phyloP scores from a whole-genome alignment of 805 yeast species.

The Kuraishia borneana region DNA sequence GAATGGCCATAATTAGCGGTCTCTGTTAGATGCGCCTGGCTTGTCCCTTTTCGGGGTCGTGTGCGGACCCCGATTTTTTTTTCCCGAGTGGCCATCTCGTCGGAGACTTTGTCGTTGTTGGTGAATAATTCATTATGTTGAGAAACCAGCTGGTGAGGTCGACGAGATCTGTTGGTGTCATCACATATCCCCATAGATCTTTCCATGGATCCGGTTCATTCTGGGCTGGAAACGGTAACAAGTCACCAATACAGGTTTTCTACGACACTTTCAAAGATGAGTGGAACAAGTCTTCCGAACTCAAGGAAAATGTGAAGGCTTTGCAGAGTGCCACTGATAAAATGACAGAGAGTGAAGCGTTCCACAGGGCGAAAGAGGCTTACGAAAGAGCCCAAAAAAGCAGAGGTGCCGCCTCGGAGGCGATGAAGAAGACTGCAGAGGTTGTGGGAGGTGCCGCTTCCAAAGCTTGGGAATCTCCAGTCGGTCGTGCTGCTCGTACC shows the following conservation, averaged over 20 bases:
- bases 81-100: too few relatives aligned
- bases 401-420: constrained; percentile 49
- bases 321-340: constrained; percentile 93
- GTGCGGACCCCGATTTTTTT: too few relatives aligned
- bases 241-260: constrained; percentile 85
- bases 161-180: background rate
- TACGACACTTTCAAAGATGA: constrained; percentile 85
- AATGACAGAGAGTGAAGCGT: constrained; percentile 88
- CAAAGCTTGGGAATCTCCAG: constrained; percentile 93
- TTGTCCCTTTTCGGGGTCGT: too few relatives aligned
- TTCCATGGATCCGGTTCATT: background rate
- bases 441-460: constrained; percentile 83
- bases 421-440: constrained; percentile 83
- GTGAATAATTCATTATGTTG: background rate
- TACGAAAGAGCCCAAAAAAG: constrained; percentile 73
- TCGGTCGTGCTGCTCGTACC: constrained; percentile 79
- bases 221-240: constrained; percentile 10
- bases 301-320: constrained; percentile 88
- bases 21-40: too few relatives aligned
- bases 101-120: background rate
- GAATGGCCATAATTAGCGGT: too few relatives aligned
- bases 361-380: constrained; percentile 87
- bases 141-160: background rate
- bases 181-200: background rate
- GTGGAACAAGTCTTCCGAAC: constrained; percentile 82